Base-by-base conservation (phyloP, 192 early-diverging fungal species). In the Rhizophagus clarus region DNA sequence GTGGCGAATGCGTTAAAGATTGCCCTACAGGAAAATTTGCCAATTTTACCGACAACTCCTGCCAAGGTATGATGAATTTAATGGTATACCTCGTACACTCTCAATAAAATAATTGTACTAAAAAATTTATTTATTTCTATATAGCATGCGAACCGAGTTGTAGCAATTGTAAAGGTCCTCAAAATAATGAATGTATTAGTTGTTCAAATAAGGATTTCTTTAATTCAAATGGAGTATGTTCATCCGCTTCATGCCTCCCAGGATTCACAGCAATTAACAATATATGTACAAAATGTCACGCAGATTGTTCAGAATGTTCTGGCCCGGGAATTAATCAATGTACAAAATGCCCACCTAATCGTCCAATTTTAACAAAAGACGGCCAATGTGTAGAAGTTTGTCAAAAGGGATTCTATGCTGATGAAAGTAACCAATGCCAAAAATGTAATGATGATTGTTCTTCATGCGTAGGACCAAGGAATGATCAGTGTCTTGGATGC, bases 401-500 rank as follows among this genome's bases (percentile, higher is more conserved):
- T 66, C 49, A 51, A 4, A 70, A 24, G n/a, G 77, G 77, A 40
- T 71, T 10, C 4, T 79, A 61, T 70, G 67, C 28, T 8, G 77
- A 71, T 49, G 34, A 10, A n/a, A 61, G 1, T 40, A 67, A 49
- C 29, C 32, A 68, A 28, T 79, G 77, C 49, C 49, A 79, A 42
- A 22, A 17, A 32, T 79, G 77, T 71, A 24, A 79, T 70, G 31
- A 11, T 0, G 24, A 34, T 32, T 79, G 77, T 79, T 70, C 77
- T 29, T 79, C 77, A 26, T 79, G 77, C 3, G 66, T 79, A 51
- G 77, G 77, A 34, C 29, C 77, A 42, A n/a, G 4, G 0, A 12
- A 17, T 37, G 24, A 79, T 61, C 77, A 79, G 32, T 79, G 77
- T 42, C 68, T 79, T 68, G 77, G 77, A 37, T 79, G 77, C 26